phyloP scores from a whole-genome alignment of 164 flowering plant species.

The Sextonia rubra region DNA sequence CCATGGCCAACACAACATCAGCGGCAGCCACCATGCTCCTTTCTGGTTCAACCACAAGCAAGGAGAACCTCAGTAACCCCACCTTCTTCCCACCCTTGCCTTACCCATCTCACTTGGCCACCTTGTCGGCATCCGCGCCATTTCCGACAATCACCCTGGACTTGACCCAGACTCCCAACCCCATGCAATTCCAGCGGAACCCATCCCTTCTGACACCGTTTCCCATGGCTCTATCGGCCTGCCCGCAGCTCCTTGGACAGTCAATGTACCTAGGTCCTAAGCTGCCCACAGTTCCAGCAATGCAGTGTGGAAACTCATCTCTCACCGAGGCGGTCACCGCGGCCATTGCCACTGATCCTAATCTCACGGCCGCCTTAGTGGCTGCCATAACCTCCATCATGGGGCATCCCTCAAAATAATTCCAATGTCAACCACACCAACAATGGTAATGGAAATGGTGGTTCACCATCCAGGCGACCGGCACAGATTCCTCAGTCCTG shows the following conservation, averaged over 20 bases:
- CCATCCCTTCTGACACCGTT: constrained; percentile 16
- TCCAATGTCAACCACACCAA: neutral
- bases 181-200: constrained; percentile 20
- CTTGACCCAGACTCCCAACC: constrained; percentile 37
- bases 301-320: constrained; percentile 17
- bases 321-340: constrained; percentile 42
- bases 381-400: constrained; percentile 41
- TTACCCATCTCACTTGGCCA: constrained; percentile 49
- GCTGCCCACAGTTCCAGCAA: constrained; percentile 1
- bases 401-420: constrained; percentile 18
- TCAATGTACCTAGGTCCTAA: constrained; percentile 15
- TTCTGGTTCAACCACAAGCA: constrained; percentile 35
- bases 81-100: constrained; percentile 30
- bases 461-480: neutral
- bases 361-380: constrained; percentile 47
- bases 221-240: constrained; percentile 19
- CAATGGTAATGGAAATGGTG: neutral
- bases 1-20: constrained; percentile 36
- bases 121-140: constrained; percentile 59
- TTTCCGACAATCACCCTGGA: constrained; percentile 63
- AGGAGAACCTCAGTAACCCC: constrained; percentile 19
- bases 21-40: constrained; percentile 40
- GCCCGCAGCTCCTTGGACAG: constrained; percentile 20
- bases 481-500: constrained; percentile 45
- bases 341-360: constrained; percentile 50